Evolutionary conservation across 495 filamentous ascomycete species (phyloP), one percentile per base, ranked within the genome.

Genomic region (Penicillium atrosanguineum): DNA sequence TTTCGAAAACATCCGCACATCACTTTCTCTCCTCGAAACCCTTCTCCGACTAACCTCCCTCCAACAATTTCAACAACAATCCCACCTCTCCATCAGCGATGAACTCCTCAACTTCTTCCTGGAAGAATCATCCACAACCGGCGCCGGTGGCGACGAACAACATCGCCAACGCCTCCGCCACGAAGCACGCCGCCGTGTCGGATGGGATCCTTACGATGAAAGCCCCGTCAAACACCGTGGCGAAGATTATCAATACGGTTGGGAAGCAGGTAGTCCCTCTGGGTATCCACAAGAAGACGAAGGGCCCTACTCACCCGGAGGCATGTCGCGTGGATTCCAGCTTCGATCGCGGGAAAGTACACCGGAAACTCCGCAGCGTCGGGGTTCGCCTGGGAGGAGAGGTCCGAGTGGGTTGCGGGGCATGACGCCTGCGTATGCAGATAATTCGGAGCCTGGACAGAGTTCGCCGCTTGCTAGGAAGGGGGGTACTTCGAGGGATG

Each of bases 21-120:
- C 88, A 0, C 84, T 99, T 7, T 97, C 94, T 8, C 84, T 97
- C 44, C 84, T 99, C 19, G 95, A 99, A 69, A 95, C 91, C 70
- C 79, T 97, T 38, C 83, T 99, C 50, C 92, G 95, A 50, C 83
- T 99, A 20, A 89, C 88, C 7, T 87, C 90, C 41, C 80, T 97
- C n/a, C 94, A 97, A 68, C 92, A 97, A 75, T 96, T 94, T 70
- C 90, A 96, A 63, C 95, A 99, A 80, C 80, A 85, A 39, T 90
- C 91, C 1, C 95, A 99, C 60, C 82, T 97, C 28, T 81, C 90
- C 31, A 95, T 97, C 60, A 89, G 87, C n/a, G 95, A 99, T 64
- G 90, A 99, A 66, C 81, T 96, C 7, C 78, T 97, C 15, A 91
- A 86, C 51, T 96, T 97, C 76, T 99, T 97, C 77, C 80, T 99